These are phyloP conservation scores for Erythrobasidium yunnanense DNA, from an alignment of 768 basidiomycete species.

Conservation along the genomic window DNA sequence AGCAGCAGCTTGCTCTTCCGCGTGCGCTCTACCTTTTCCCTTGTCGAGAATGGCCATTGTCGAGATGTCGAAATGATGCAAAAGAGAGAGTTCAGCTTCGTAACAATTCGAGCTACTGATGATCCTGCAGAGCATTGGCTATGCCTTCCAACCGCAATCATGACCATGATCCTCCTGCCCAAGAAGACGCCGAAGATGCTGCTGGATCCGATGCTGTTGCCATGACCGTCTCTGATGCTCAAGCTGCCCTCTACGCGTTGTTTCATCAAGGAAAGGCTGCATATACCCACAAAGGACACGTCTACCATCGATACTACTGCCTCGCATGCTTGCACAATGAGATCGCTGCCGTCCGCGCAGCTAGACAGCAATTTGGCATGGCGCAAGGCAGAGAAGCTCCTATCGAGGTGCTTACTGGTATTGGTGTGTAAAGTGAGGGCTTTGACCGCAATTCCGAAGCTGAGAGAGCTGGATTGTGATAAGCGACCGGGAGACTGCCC, in stretches of 20 bases:
- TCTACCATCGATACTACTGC: slow-evolving; percentile 12
- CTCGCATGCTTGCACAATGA: slow-evolving; percentile 9
- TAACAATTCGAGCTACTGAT: background rate
- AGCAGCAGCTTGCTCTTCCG: background rate
- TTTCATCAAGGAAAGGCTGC: background rate
- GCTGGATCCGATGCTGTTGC: background rate
- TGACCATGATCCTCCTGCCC: too few species aligned
- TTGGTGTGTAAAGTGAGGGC: slow-evolving; percentile 12
- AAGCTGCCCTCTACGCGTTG: background rate
- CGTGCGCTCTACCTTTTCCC: background rate
- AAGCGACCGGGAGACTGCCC: background rate
- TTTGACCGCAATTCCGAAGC: too few species aligned
- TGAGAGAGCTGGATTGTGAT: background rate
- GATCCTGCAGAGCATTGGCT: background rate
- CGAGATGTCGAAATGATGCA: background rate
- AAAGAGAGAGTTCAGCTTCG: background rate
- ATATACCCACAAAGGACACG: background rate
- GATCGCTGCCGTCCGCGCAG: background rate
- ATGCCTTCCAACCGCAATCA: background rate
- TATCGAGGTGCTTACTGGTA: background rate
- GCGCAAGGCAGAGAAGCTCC: background rate
- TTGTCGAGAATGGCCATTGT: background rate
- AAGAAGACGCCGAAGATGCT: background rate
- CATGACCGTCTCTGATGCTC: background rate
- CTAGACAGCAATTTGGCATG: slow-evolving; percentile 8